Evolutionary conservation across 73 alveolate species (phyloP), one percentile per base, ranked within the genome.

Genomic region (Paramecium pentaurelia): DNA sequence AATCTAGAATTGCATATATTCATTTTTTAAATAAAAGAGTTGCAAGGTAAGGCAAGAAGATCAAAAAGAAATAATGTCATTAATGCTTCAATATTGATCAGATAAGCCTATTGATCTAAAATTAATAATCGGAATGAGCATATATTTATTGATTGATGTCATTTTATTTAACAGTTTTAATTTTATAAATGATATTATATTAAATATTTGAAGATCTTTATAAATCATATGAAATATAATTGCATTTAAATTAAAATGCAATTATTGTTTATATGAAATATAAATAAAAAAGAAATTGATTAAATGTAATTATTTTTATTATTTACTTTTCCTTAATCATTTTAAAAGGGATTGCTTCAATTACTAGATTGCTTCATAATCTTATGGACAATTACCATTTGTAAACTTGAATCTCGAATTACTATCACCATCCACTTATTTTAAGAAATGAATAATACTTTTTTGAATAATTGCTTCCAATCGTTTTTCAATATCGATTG

Each of bases 341-440:
- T 64, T 28, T 64, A 14, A 28, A 64, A 64, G 84, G 45, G 51
- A 80, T 64, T 44, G 20, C 45, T 80, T 80, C 73, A 80, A 49
- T 49, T 45, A 47, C 28, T 80, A 14, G 51, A 80, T 80, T 28
- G 91, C 91, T 27, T 80, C 91, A 25, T 42, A 44, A 25, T 80
- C 75, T 45, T 40, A 14, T 32, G 71, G 77, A 36, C 47, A 22
- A 20, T 22, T 80, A 3, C 77, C 49, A 45, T 80, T 80, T 6
- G 91, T 80, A 64, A 80, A 80, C 20, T 80, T 80, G 14, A 80
- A 80, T 49, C 91, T 40, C 47, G 91, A 80, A 44, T 80, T 80
- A 20, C 70, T 54, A 47, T 80, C 91, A 12, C 64, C 73, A 27
- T 80, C 75, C 91, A 80, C 91, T 80, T 6, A 11, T 6, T 22